A percentile compares a stretch with the other conserved stretches of the same genome.
Evolutionary conservation across 2,329 filamentous ascomycete genomes (phyloP).

Genomic region (Colletotrichum filicis): DNA sequence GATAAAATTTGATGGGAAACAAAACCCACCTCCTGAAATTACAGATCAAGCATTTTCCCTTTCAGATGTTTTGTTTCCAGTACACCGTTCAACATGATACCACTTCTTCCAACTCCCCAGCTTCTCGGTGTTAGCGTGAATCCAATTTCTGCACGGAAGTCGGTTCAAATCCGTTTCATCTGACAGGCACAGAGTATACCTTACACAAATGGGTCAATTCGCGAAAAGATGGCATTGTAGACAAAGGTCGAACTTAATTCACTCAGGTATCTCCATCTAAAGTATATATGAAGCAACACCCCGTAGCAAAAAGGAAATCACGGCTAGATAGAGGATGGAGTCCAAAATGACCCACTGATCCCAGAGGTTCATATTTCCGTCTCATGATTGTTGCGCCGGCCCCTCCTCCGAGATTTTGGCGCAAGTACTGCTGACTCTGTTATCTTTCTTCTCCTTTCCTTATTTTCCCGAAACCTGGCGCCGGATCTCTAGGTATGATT

Average conservation of each 20-base stretch:
- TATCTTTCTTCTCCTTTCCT: not conserved
- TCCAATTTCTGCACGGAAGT: no score
- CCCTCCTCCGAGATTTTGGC: not conserved
- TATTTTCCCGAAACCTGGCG: not conserved
- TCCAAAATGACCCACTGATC: not conserved
- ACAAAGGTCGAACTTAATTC: not conserved
- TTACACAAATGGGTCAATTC: no score
- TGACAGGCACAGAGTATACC: no score
- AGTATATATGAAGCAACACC: not conserved
- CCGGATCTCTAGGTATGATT: not conserved
- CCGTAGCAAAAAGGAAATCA: not conserved
- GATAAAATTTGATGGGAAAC: no score
- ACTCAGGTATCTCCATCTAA: conserved; percentile 29
- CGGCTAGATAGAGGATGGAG: not conserved
- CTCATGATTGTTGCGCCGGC: not conserved
- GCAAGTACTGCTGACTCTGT: not conserved
- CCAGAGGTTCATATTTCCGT: not conserved
- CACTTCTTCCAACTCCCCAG: no score
- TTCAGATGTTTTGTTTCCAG: no score
- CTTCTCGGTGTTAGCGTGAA: no score
- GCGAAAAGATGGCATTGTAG: no score
- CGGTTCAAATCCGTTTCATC: no score
- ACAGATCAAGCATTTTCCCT: no score
- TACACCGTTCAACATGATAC: no score
- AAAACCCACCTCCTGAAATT: no score